Evolutionary conservation across 352 stramenopile genomes (phyloP).

Genomic region (Elongisporangium senticosum): DNA sequence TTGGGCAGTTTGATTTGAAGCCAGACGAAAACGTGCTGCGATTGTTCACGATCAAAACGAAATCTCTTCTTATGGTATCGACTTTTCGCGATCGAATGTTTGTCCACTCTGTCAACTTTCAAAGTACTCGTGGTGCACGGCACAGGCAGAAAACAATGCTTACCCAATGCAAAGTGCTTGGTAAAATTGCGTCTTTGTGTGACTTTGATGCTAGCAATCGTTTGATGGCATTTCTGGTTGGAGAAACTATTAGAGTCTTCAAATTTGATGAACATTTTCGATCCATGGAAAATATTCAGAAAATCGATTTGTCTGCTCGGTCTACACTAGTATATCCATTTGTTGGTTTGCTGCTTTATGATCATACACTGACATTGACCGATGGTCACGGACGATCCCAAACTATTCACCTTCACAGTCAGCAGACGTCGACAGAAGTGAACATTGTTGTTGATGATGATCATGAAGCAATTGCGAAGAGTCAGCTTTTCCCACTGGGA

Average conservation of each 20-base stretch:
- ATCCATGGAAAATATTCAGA: constrained; percentile 19
- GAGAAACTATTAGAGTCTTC: constrained; percentile 15
- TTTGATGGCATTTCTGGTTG: constrained; percentile 15
- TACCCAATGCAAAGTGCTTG: constrained; percentile 5
- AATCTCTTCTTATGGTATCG: constrained; percentile 17
- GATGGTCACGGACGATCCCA: constrained; percentile 23
- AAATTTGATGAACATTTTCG: constrained; percentile 28
- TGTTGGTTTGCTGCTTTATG: constrained; percentile 16
- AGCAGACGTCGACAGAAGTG: constrained; percentile 32
- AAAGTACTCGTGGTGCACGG: not conserved
- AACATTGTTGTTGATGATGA: constrained; percentile 1
- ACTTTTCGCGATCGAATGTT: constrained; percentile 12
- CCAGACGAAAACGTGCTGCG: constrained; percentile 11
- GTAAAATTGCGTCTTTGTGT: constrained; percentile 15
- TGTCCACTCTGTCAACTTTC: constrained; percentile 15
- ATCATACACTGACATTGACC: constrained; percentile 23
- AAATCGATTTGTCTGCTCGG: constrained; percentile 17
- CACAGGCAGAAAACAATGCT: constrained; percentile 8
- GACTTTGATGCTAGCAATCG: constrained; percentile 17
- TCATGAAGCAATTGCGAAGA: constrained; percentile 3
- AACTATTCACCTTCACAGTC: constrained; percentile 29
- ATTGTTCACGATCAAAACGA: constrained; percentile 25
- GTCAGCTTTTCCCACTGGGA: constrained; percentile 15
- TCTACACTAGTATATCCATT: constrained; percentile 24
- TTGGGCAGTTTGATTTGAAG: not conserved